Base-by-base conservation (phyloP, 1,139 yeast species). In the Eremothecium sinecaudum region DNA sequence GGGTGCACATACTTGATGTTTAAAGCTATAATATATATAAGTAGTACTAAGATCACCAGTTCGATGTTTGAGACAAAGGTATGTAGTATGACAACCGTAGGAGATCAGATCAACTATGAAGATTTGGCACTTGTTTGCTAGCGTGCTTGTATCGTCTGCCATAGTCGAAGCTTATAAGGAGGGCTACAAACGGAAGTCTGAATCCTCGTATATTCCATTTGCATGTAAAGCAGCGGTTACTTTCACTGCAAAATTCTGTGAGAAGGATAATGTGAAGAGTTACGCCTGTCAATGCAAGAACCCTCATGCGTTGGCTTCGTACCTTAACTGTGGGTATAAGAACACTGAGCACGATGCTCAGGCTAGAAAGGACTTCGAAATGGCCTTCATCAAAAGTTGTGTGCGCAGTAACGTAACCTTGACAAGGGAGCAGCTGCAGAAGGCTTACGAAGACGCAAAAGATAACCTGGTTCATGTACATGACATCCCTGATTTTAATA, bases 391-490 rank as follows among this genome's bases (percentile, higher is more conserved):
- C 5, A 31, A 21, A 2, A 32, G 18, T 2, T 46, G 51, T 16
- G n/a, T n/a, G n/a, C 40, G 42, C 3, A 15, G 28, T 5, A 38
- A 34, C 1, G 28, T 67, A 5, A 60, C 70, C 1, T 32, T 40
- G 12, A 56, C 53, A 0, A 48, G 53, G 4, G 18, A n/a, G 11
- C 22, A 34, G 9, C 51, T 72, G 27, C 42, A 50, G 22, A 45
- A 53, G 37, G 64, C 71, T 0, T 65, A 66, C 23, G 44, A 51
- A 2, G 60, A 63, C 40, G 76, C 73, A 33, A 53, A 66, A 6
- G 39, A 50, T 1, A 54, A 58, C 63, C 10, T 63, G 38, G 51
- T 48, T 5, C 45, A 58, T 22, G 38, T 54, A 8, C 50, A 52
- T 2, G 52, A 51, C 4, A 62, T 57, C 26, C 56, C 37, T 0